Conservation (phyloP, 2,329 filamentous ascomycete species). For the Pseudonectria foliicola region DNA sequence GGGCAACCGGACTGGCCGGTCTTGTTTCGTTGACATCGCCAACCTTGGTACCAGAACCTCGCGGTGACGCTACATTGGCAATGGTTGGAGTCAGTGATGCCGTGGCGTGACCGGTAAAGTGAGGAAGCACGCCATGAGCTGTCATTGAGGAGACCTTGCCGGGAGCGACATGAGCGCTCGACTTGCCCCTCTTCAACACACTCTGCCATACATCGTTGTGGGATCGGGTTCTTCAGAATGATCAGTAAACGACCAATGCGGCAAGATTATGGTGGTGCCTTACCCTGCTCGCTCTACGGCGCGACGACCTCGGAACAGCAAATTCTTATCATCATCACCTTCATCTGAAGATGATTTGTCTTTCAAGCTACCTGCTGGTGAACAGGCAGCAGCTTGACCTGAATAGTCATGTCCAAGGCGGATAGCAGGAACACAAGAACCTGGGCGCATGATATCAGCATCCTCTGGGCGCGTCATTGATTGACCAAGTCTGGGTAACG, state of each 20-base stretch:
- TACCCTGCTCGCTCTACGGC: slow-evolving; percentile 24
- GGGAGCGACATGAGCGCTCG: slow-evolving; percentile 38
- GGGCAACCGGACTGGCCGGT: slow-evolving; percentile 14
- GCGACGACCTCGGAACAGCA: slow-evolving; percentile 33
- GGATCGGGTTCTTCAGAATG: slow-evolving; percentile 30
- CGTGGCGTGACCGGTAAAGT: slow-evolving; percentile 45
- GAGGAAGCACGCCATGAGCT: slow-evolving; percentile 46
- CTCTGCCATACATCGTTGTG: slow-evolving; percentile 41
- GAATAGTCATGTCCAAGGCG: slow-evolving; percentile 22
- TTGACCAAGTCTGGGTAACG: slow-evolving; percentile 17
- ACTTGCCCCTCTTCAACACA: slow-evolving; percentile 45
- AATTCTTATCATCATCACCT: slow-evolving; percentile 26
- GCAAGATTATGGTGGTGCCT: slow-evolving; percentile 5
- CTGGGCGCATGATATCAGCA: slow-evolving; percentile 15
- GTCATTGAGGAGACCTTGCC: slow-evolving; percentile 46
- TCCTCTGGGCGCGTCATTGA: slow-evolving; percentile 13
- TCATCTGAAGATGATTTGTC: slow-evolving; percentile 23
- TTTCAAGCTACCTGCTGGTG: slow-evolving; percentile 7
- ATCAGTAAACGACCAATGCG: not conserved
- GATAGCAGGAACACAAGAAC: slow-evolving; percentile 17
- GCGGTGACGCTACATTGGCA: slow-evolving; percentile 31
- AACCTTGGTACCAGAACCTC: slow-evolving; percentile 21
- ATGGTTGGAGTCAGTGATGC: slow-evolving; percentile 41
- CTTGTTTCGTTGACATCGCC: slow-evolving; percentile 15
- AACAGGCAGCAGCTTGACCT: slow-evolving; percentile 14